phyloP scores from a whole-genome alignment of 257 asterid species.

The Gentiana macrophylla region DNA sequence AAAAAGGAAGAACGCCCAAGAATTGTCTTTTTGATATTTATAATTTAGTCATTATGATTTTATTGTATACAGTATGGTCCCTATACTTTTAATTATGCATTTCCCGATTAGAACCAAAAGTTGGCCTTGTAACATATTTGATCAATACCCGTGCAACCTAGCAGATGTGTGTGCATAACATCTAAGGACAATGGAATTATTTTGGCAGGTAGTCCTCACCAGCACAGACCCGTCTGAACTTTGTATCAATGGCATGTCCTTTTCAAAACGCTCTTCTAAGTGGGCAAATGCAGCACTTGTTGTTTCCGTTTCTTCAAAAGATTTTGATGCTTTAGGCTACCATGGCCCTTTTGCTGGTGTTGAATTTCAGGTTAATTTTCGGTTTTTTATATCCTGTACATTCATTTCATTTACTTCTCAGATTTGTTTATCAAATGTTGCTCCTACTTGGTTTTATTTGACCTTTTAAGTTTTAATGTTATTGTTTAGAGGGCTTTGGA shows the following conservation, averaged over 20 bases:
- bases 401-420: slow-evolving; percentile 2
- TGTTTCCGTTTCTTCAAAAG: slow-evolving; percentile 60
- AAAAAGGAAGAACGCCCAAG: too few species aligned
- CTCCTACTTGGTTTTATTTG: neutral
- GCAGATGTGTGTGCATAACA: slow-evolving; percentile 7
- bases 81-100: slow-evolving; percentile 69
- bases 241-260: slow-evolving; percentile 94
- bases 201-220: slow-evolving; percentile 84
- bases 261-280: slow-evolving; percentile 78
- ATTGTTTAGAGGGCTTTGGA: slow-evolving; percentile 51
- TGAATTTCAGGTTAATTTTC: slow-evolving; percentile 63
- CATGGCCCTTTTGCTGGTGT: slow-evolving; percentile 89
- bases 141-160: neutral
- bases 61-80: too few species aligned
- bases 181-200: too few species aligned
- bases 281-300: slow-evolving; percentile 99
- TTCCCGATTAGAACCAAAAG: slow-evolving; percentile 62
- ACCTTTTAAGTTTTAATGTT: slow-evolving; percentile 2
- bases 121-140: slow-evolving; percentile 45
- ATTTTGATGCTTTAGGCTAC: slow-evolving; percentile 49
- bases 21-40: too few species aligned
- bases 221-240: slow-evolving; percentile 84
- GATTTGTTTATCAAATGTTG: neutral
- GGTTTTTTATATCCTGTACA: neutral
- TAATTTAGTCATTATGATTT: too few species aligned